A percentile compares a stretch with the other conserved stretches of the same genome.
These are phyloP conservation scores for Psilocybe sp. DNA, from an alignment of 768 basidiomycete species.

Conservation along the genomic window DNA sequence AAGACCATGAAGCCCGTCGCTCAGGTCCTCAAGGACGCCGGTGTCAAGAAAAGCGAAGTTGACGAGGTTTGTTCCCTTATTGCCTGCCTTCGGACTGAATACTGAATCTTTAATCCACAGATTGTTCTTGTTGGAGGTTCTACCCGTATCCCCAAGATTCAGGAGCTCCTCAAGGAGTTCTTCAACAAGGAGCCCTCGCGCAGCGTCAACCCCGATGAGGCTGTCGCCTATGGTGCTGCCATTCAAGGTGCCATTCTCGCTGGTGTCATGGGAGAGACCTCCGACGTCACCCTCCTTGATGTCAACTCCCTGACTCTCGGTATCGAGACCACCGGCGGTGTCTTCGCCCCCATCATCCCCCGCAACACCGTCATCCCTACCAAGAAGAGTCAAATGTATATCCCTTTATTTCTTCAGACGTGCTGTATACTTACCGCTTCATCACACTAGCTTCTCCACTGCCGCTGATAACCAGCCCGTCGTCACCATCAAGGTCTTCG, in stretches of 20 bases:
- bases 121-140: slow-evolving; percentile 59
- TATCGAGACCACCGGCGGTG: slow-evolving; percentile 67
- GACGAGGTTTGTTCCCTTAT: slow-evolving; percentile 59
- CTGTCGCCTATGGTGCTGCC: slow-evolving; percentile 72
- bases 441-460: slow-evolving; percentile 65
- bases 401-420: background rate
- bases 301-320: slow-evolving; percentile 54
- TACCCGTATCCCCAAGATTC: slow-evolving; percentile 69
- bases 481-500: slow-evolving; percentile 87
- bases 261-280: slow-evolving; percentile 52
- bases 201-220: slow-evolving; percentile 72
- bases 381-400: slow-evolving; percentile 40
- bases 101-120: slow-evolving; percentile 18
- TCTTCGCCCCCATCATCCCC: slow-evolving; percentile 53
- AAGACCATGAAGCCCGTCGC: slow-evolving; percentile 86
- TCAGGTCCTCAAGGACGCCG: slow-evolving; percentile 79
- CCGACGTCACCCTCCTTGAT: slow-evolving; percentile 51
- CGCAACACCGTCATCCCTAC: slow-evolving; percentile 53
- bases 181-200: slow-evolving; percentile 68
- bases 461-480: slow-evolving; percentile 87
- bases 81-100: too few relatives aligned
- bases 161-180: slow-evolving; percentile 63
- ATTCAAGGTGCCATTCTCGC: slow-evolving; percentile 66
- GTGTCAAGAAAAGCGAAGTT: slow-evolving; percentile 74
- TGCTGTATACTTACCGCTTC: background rate